Conservation (phyloP, 768 basidiomycete species). For the Auricularia sp. region DNA sequence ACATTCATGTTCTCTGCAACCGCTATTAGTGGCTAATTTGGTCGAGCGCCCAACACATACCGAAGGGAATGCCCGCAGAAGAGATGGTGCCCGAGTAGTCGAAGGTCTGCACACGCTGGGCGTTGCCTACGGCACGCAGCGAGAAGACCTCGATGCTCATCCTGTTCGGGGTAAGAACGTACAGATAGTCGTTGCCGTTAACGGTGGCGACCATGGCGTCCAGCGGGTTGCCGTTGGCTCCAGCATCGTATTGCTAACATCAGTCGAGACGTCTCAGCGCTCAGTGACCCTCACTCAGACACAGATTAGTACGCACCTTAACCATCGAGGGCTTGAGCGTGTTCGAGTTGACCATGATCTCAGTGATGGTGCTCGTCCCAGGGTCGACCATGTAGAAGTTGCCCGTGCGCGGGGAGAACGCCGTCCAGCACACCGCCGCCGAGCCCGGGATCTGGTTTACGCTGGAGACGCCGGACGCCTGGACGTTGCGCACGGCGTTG, state of each 20-base stretch:
- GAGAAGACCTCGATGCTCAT: slow-evolving; percentile 31
- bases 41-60: no score
- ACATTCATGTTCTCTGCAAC: no score
- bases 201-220: slow-evolving; percentile 33
- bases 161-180: slow-evolving; percentile 29
- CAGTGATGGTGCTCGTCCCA: slow-evolving; percentile 28
- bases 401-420: slow-evolving; percentile 21
- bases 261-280: background rate
- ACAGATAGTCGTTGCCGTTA: slow-evolving; percentile 31
- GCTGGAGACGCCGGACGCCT: background rate
- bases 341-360: slow-evolving; percentile 33
- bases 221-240: slow-evolving; percentile 7
- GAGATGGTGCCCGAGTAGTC: background rate
- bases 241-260: slow-evolving; percentile 28
- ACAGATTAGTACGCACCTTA: slow-evolving; percentile 20
- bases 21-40: no score
- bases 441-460: slow-evolving; percentile 10
- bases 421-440: slow-evolving; percentile 22
- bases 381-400: slow-evolving; percentile 23
- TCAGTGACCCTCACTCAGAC: background rate
- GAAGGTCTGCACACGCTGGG: slow-evolving; percentile 8
- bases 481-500: background rate
- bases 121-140: slow-evolving; percentile 29
- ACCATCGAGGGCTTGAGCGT: slow-evolving; percentile 38
- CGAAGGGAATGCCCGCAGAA: no score